Percentiles rank a stretch among this genome's conserved stretches.
phyloP scores from a whole-genome alignment of 163 green algal species.

The Scenedesmus sp. region DNA sequence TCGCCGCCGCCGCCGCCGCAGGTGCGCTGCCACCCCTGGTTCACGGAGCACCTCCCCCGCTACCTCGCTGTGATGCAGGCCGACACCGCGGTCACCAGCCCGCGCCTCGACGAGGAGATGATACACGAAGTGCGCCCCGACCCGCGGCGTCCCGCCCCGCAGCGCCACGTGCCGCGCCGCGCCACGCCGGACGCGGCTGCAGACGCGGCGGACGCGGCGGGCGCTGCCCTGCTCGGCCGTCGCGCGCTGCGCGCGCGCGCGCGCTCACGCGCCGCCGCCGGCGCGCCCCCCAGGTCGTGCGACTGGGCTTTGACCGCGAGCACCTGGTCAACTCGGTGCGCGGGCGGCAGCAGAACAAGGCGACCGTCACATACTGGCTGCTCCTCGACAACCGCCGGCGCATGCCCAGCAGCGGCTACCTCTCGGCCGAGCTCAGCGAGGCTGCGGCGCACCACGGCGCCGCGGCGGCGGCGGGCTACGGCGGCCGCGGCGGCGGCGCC shows the following conservation, averaged over 20 bases:
- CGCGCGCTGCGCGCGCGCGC: too few species aligned
- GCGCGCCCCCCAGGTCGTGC: slow-evolving; percentile 71
- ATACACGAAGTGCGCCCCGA: slow-evolving; percentile 63
- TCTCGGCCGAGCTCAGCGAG: slow-evolving; percentile 80
- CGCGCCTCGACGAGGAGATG: slow-evolving; percentile 79
- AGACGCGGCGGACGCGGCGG: too few species aligned
- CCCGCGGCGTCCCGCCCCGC: too few species aligned
- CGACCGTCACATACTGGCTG: slow-evolving; percentile 98
- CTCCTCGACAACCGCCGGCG: slow-evolving; percentile 88
- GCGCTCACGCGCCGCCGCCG: too few species aligned
- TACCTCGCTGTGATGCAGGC: slow-evolving; percentile 97
- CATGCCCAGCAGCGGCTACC: slow-evolving; percentile 77
- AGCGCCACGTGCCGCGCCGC: too few species aligned
- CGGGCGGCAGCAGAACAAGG: slow-evolving; percentile 81
- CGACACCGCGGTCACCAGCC: slow-evolving; percentile 29
- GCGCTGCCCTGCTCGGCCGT: too few species aligned
- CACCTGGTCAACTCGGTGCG: slow-evolving; percentile 77
- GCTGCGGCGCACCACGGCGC: slow-evolving; percentile 38
- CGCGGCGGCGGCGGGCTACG: neutral
- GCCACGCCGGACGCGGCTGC: too few species aligned
- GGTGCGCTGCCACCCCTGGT: slow-evolving; percentile 98
- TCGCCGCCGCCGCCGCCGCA: slow-evolving; percentile 46
- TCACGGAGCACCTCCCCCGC: slow-evolving; percentile 90
- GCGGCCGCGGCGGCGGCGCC: slow-evolving; percentile 4
- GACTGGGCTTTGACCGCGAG: slow-evolving; percentile 85